Percentiles rank a stretch among this genome's conserved stretches.
phyloP scores from a whole-genome alignment of 2,329 filamentous ascomycete species.

The Thielaviopsis euricoi region DNA sequence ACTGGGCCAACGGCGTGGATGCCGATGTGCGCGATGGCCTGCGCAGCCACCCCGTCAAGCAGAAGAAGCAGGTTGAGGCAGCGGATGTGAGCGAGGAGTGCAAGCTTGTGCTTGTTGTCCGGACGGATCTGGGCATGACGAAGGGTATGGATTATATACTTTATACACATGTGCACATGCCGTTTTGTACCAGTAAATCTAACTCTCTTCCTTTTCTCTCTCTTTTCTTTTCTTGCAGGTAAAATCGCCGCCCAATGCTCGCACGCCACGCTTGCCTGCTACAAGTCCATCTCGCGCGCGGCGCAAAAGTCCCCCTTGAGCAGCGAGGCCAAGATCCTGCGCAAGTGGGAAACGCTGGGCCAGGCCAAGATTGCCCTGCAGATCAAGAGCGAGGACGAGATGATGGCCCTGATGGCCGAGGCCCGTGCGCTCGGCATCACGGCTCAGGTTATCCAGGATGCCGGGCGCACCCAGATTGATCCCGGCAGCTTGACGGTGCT shows the following conservation, averaged over 20 bases:
- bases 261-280: constrained; percentile 94
- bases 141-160: constrained; percentile 47
- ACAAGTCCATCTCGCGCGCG: constrained; percentile 56
- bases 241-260: constrained; percentile 95
- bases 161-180: not conserved
- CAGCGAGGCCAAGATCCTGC: constrained; percentile 46
- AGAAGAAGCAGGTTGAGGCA: constrained; percentile 17
- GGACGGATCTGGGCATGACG: constrained; percentile 92
- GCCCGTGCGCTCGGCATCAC: constrained; percentile 73
- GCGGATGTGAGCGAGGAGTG: constrained; percentile 55
- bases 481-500: constrained; percentile 84
- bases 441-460: constrained; percentile 81
- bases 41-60: constrained; percentile 20
- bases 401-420: constrained; percentile 56
- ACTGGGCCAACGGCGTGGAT: constrained; percentile 46
- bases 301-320: constrained; percentile 34
- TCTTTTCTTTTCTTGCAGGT: too few species aligned
- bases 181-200: too few species aligned
- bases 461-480: constrained; percentile 93
- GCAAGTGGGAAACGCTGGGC: constrained; percentile 70
- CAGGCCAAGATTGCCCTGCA: constrained; percentile 92
- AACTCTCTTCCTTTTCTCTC: too few species aligned
- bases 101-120: constrained; percentile 81
- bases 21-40: constrained; percentile 43
- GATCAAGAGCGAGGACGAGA: constrained; percentile 69